Percentiles rank a stretch among this genome's conserved stretches.
Conservation (phyloP, 345 rosid species). For the Tarenaya hassleriana region DNA sequence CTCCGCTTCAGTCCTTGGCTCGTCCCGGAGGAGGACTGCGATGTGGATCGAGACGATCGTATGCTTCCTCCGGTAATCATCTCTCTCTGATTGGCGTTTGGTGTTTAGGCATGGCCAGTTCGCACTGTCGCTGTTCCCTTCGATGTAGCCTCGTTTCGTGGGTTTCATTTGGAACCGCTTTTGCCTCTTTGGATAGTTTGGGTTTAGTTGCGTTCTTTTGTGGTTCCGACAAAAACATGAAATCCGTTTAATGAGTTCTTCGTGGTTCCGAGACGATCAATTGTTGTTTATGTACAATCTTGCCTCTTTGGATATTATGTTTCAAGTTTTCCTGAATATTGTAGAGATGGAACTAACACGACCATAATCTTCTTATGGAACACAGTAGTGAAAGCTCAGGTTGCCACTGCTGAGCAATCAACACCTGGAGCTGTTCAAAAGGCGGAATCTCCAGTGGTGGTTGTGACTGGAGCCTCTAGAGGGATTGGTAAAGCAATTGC, state of each 20-base stretch:
- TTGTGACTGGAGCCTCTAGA: slow-evolving; percentile 97
- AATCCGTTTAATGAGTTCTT: not conserved
- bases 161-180: too few relatives aligned
- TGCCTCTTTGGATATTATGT: too few relatives aligned
- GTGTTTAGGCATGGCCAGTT: not conserved
- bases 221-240: not conserved
- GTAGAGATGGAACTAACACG: too few relatives aligned
- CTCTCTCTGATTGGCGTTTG: not conserved
- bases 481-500: slow-evolving; percentile 97
- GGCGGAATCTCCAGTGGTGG: slow-evolving; percentile 72
- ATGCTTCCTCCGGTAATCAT: slow-evolving; percentile 48
- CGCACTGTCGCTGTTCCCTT: not conserved
- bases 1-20: slow-evolving; percentile 39
- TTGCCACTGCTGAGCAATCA: slow-evolving; percentile 48
- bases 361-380: not conserved
- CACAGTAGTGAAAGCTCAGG: slow-evolving; percentile 66
- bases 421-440: slow-evolving; percentile 35
- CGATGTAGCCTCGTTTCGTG: not conserved
- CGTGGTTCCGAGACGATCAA: not conserved
- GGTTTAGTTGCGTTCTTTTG: too few relatives aligned
- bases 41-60: slow-evolving; percentile 35
- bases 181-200: not conserved
- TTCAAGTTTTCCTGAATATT: too few relatives aligned
- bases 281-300: not conserved
- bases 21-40: slow-evolving; percentile 34